phyloP scores from a whole-genome alignment of 768 basidiomycete species.

The Tricholoma flavovirens region DNA sequence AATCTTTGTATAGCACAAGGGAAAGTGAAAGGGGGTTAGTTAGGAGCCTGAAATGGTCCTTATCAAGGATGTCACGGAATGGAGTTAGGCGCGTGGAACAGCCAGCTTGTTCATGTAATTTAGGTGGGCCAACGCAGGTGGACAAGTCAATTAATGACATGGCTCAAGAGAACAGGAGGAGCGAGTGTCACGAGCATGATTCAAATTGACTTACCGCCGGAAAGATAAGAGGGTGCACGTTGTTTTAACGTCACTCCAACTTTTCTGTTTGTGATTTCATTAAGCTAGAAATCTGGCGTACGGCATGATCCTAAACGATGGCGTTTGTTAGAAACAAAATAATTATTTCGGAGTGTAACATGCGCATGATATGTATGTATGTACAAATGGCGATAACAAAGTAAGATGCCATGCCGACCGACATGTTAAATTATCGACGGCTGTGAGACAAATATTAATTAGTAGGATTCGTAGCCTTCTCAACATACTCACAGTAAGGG shows the following conservation, averaged over 20 bases:
- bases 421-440: not conserved
- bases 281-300: not conserved
- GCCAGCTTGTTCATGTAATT: not conserved
- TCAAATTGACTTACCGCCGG: not conserved
- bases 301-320: too few species aligned
- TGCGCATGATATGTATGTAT: not conserved
- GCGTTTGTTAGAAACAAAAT: not conserved
- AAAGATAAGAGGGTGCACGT: not conserved
- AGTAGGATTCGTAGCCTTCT: not conserved
- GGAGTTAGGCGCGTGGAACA: too few species aligned
- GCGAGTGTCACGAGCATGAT: not conserved
- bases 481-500: not conserved
- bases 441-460: not conserved
- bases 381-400: not conserved
- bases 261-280: not conserved
- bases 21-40: not conserved
- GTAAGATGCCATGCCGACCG: not conserved
- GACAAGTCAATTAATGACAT: not conserved
- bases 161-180: not conserved
- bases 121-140: not conserved
- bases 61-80: not conserved
- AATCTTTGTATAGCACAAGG: not conserved
- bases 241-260: not conserved
- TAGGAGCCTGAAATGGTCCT: not conserved
- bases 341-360: not conserved